phyloP scores from a whole-genome alignment of 2,329 filamentous ascomycete genomes.

The Aspergillus sp. region DNA sequence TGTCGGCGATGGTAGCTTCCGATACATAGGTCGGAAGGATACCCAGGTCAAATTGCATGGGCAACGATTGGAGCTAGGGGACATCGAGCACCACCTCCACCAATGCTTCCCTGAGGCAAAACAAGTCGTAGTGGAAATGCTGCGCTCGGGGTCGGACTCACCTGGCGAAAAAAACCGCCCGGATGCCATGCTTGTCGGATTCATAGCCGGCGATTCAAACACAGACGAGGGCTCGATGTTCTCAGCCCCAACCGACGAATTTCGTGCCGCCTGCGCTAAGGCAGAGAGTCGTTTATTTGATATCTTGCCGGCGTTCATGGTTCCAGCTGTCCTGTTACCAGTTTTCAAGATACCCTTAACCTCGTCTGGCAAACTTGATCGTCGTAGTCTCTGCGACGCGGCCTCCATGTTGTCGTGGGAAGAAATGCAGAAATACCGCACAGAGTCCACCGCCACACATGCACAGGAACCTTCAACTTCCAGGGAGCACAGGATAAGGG shows the following conservation, averaged over 20 bases:
- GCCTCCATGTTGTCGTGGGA: not conserved
- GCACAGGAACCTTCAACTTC: conserved; percentile 2
- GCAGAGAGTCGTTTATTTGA: not conserved
- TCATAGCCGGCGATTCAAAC: conserved; percentile 11
- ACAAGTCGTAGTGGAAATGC: conserved; percentile 2
- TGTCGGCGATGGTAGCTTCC: conserved; percentile 17
- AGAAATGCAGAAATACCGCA: conserved; percentile 5
- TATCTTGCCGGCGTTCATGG: conserved; percentile 2
- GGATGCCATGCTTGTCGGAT: not conserved
- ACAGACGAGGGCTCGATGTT: conserved; percentile 29
- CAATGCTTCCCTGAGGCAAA: not conserved
- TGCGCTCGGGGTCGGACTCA: not conserved
- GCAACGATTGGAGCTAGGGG: conserved; percentile 7
- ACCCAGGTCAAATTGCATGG: conserved; percentile 8
- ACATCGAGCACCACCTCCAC: conserved; percentile 3
- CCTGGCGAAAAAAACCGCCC: not conserved
- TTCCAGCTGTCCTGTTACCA: conserved; percentile 1
- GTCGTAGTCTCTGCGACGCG: not conserved
- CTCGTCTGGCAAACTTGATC: conserved; percentile 1
- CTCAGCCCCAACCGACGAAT: conserved; percentile 25
- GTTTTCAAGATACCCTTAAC: not conserved
- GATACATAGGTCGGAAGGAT: conserved; percentile 5
- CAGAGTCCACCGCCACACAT: not conserved
- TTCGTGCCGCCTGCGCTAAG: conserved; percentile 23
- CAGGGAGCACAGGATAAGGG: conserved; percentile 7